These are phyloP conservation scores for Trichosporon faecale DNA, from an alignment of 1,284 basidiomycete species.

Conservation along the genomic window DNA sequence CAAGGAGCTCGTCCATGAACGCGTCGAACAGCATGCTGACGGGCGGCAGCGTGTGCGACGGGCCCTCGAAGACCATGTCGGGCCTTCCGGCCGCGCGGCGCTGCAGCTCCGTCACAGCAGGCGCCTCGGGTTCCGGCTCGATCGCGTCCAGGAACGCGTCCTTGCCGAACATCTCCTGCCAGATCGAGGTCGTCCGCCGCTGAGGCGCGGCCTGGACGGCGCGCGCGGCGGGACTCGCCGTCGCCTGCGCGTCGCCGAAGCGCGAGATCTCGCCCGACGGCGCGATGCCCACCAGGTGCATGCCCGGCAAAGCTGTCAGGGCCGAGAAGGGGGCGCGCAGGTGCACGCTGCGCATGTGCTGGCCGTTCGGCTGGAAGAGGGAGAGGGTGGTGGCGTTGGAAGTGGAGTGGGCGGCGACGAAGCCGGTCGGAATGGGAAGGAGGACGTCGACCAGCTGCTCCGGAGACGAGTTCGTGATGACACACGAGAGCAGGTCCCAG, in stretches of 20 bases:
- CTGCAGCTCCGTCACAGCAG: slow-evolving; percentile 31
- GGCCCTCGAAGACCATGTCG: slow-evolving; percentile 63
- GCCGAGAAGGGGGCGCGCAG: slow-evolving; percentile 17
- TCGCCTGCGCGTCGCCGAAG: slow-evolving; percentile 37
- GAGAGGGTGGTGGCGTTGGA: slow-evolving; percentile 50
- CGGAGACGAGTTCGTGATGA: slow-evolving; percentile 44
- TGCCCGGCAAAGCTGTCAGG: slow-evolving; percentile 21
- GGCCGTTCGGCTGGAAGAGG: slow-evolving; percentile 54
- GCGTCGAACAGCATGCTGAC: slow-evolving; percentile 70
- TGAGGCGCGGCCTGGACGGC: not conserved
- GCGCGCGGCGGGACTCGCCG: slow-evolving; percentile 20
- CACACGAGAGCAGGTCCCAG: slow-evolving; percentile 74
- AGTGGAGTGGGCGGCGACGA: slow-evolving; percentile 29
- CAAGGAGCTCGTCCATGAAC: slow-evolving; percentile 65
- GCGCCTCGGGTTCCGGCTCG: slow-evolving; percentile 19
- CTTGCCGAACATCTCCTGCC: slow-evolving; percentile 54
- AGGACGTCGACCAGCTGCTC: slow-evolving; percentile 59
- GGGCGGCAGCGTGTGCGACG: slow-evolving; percentile 76
- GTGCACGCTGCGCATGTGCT: slow-evolving; percentile 11
- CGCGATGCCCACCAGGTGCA: slow-evolving; percentile 39
- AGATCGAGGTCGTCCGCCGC: slow-evolving; percentile 38
- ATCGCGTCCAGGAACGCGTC: slow-evolving; percentile 47
- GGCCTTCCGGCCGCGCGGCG: slow-evolving; percentile 33
- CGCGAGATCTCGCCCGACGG: slow-evolving; percentile 42
- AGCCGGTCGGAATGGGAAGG: slow-evolving; percentile 62